Evolutionary conservation across 129 eudicot genomes (phyloP), one percentile per base, ranked within the genome.

Genomic region (Artemisia annua): DNA sequence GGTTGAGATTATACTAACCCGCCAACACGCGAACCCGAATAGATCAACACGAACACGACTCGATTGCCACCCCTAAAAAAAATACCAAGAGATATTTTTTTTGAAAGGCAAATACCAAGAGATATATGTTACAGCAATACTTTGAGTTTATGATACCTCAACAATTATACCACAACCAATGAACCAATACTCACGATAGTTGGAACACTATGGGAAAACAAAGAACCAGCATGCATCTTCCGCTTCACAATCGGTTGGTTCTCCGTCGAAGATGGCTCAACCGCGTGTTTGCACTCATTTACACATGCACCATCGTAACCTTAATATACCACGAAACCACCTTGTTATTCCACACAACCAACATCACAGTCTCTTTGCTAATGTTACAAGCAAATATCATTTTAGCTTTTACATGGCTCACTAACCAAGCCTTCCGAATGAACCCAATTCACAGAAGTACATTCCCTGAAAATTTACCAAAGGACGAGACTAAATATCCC

Each of bases 391-490:
- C 96, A 26, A 83, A 89, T 58, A 1, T 72, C 6, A 60, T 83
- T 60, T 72, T 89, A 16, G 81, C 81, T 52, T 82, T 83, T 69
- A 73, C 75, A 81, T 86, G 91, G 91, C 48, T 70, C 20, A 76
- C 80, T 28, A 64, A 76, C 20, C 89, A 86, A 72, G 77, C 80
- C n/a, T 89, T 86, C 49, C 85, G 77, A 58, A 58, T 89, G 78
- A 81, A 75, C 30, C 96, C 89, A 0, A 48, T 82, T 14, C 71
- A 17, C 43, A 69, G 85, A 20, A 24, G 35, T 13, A 80, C 76
- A 11, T 74, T 73, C 71, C 85, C 81, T 1, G 89, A 84, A 72
- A 84, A 83, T 35, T 80, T 89, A 12, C 75, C 67, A 1, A 67
- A 73, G 14, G 55, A 49, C 11, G 71, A 54, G 60, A 62, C 18